Evolutionary conservation across 2,329 filamentous ascomycete species (phyloP).

Genomic region (Cadophora sp.): DNA sequence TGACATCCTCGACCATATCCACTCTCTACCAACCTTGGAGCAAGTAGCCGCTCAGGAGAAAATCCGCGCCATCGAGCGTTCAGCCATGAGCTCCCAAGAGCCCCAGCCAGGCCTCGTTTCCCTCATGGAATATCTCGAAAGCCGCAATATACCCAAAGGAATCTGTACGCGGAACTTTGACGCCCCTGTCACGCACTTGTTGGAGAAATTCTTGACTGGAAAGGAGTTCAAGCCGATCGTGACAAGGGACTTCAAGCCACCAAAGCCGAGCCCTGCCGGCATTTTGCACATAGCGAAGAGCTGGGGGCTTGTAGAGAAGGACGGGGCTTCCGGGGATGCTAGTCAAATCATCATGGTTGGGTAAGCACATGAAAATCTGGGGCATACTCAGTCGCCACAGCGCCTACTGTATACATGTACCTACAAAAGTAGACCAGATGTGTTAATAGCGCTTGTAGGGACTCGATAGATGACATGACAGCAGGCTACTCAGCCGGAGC

Average conservation of each 20-base stretch:
- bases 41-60: conserved; percentile 72
- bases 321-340: conserved; percentile 32
- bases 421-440: not conserved
- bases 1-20: conserved; percentile 92
- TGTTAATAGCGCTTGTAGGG: conserved; percentile 53
- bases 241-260: conserved; percentile 80
- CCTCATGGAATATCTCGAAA: conserved; percentile 85
- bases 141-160: conserved; percentile 71
- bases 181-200: conserved; percentile 74
- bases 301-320: conserved; percentile 69
- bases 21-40: conserved; percentile 67
- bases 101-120: conserved; percentile 80
- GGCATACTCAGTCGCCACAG: not conserved
- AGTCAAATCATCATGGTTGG: conserved; percentile 52
- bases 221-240: conserved; percentile 79
- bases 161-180: conserved; percentile 97
- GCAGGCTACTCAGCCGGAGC: conserved; percentile 84
- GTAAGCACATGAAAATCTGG: conserved; percentile 22
- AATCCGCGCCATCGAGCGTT: conserved; percentile 80
- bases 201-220: conserved; percentile 74
- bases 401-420: not conserved
- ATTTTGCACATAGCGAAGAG: conserved; percentile 82
- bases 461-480: conserved; percentile 91
- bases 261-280: conserved; percentile 88
- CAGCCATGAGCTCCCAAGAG: conserved; percentile 79